phyloP scores from a whole-genome alignment of 495 filamentous ascomycete species.

The Penicillium canescens region DNA sequence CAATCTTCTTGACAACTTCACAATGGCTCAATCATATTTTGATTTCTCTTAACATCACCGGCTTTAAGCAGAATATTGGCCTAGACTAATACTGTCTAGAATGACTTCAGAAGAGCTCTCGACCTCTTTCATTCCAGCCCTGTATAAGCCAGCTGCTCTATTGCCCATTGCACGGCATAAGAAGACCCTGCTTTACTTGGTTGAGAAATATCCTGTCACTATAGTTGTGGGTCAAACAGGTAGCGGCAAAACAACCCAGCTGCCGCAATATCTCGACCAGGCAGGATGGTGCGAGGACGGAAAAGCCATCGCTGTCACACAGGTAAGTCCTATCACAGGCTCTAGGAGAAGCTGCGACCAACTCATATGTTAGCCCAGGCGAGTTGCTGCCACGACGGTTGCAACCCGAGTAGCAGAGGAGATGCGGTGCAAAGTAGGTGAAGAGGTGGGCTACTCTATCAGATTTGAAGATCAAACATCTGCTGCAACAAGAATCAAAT shows the following conservation, averaged over 20 bases:
- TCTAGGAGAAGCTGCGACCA: constrained; percentile 4
- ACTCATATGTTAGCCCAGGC: constrained; percentile 64
- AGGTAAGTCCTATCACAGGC: constrained; percentile 55
- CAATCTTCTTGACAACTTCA: constrained; percentile 1
- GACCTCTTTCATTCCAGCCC: constrained; percentile 67
- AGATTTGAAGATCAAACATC: constrained; percentile 97
- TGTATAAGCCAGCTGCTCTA: constrained; percentile 75
- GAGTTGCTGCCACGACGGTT: constrained; percentile 92
- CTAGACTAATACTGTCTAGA: constrained; percentile 1
- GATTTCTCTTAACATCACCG: background rate
- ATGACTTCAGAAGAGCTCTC: constrained; percentile 59
- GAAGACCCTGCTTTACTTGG: constrained; percentile 70
- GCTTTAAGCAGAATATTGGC: background rate
- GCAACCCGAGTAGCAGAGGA: constrained; percentile 91
- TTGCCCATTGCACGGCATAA: constrained; percentile 78
- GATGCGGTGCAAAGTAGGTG: constrained; percentile 84
- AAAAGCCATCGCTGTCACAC: constrained; percentile 85
- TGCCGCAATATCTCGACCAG: constrained; percentile 83
- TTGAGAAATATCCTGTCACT: constrained; percentile 76
- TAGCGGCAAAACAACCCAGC: constrained; percentile 86
- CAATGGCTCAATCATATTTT: background rate
- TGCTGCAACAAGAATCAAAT: constrained; percentile 85
- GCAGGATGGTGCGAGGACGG: constrained; percentile 86
- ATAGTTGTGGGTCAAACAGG: constrained; percentile 91
- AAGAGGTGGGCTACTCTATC: constrained; percentile 96